Percentiles rank a stretch among this genome's conserved stretches.
Evolutionary conservation across 148 eudicot species (phyloP).

Genomic region (Silene latifolia): DNA sequence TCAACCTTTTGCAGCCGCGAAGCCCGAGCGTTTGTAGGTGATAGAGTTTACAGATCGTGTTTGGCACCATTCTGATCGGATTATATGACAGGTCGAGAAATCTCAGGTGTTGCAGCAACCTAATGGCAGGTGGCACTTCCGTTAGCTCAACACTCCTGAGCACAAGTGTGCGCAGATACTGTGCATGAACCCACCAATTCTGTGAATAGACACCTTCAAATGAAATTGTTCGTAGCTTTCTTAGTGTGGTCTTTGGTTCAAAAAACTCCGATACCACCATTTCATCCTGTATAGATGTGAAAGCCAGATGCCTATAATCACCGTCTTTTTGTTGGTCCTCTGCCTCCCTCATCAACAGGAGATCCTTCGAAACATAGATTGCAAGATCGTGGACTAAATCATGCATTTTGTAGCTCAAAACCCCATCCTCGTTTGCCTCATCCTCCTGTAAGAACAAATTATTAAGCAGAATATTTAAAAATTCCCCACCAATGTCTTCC

Average conservation of each 20-base stretch:
- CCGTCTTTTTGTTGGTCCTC: too few relatives aligned
- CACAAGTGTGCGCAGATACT: conserved; percentile 5
- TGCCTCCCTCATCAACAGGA: not conserved
- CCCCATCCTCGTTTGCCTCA: not conserved
- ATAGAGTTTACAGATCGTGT: conserved; percentile 5
- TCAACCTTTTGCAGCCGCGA: not conserved
- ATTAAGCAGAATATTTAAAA: not conserved
- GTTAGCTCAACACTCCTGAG: not conserved
- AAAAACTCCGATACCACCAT: not conserved
- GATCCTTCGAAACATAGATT: not conserved
- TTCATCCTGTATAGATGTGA: not conserved
- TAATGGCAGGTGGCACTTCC: not conserved
- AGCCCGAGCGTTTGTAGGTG: conserved; percentile 13
- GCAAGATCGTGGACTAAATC: conserved; percentile 21
- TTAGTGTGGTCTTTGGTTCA: not conserved
- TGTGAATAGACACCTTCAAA: not conserved
- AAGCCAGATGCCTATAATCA: not conserved
- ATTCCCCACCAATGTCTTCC: conserved; percentile 6
- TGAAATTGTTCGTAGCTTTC: not conserved
- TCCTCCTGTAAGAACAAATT: conserved; percentile 8
- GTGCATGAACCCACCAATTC: not conserved
- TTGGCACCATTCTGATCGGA: conserved; percentile 2
- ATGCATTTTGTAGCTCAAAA: conserved; percentile 4
- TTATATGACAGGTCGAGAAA: conserved; percentile 4
- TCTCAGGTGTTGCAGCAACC: conserved; percentile 14